These are phyloP conservation scores for Skeletonema costatum DNA, from an alignment of 108 stramenopile genomes.

Conservation along the genomic window DNA sequence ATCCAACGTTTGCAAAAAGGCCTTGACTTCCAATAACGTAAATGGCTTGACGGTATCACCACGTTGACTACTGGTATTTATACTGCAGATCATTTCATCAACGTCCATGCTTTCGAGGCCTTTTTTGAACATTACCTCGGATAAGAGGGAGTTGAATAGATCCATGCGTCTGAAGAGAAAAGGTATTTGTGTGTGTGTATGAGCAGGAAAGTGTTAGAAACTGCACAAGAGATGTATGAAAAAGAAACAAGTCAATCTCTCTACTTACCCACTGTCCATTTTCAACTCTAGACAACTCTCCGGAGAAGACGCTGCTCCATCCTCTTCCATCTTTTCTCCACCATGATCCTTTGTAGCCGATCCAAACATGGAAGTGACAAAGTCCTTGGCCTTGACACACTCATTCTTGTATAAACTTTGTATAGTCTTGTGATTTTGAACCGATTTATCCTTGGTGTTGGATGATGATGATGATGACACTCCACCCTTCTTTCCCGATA, in stretches of 20 bases:
- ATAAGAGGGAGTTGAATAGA: conserved; percentile 19
- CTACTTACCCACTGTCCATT: conserved; percentile 20
- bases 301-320: conserved; percentile 6
- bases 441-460: neutral
- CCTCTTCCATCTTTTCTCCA: neutral
- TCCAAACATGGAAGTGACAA: conserved; percentile 16
- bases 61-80: neutral
- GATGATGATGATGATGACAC: neutral
- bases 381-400: conserved; percentile 10
- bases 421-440: neutral
- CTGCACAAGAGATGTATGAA: neutral
- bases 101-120: conserved; percentile 16
- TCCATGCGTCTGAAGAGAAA: neutral
- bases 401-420: conserved; percentile 21
- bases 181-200: neutral
- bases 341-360: neutral
- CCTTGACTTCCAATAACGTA: conserved; percentile 9
- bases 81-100: conserved; percentile 6
- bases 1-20: conserved; percentile 9
- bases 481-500: too few relatives aligned
- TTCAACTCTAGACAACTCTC: conserved; percentile 18
- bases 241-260: too few relatives aligned
- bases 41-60: conserved; percentile 1
- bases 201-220: neutral
- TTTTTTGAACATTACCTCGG: conserved; percentile 19